Evolutionary conservation across 306 rosid genomes (phyloP).

Genomic region (Calophaca sinica): DNA sequence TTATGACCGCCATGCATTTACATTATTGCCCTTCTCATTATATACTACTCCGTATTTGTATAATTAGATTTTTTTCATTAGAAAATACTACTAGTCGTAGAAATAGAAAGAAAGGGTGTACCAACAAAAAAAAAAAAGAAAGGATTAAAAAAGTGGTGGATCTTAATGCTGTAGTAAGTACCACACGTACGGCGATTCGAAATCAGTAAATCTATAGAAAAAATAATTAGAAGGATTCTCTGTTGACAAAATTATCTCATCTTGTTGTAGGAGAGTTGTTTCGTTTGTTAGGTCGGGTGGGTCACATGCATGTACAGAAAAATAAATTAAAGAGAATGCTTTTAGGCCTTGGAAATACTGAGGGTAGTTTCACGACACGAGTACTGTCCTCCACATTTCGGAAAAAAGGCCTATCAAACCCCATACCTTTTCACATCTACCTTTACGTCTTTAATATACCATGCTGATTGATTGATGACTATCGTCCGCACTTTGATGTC

Average conservation of each 20-base stretch:
- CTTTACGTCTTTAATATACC: conserved; percentile 62
- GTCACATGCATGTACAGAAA: conserved; percentile 60
- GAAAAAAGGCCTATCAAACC: conserved; percentile 1
- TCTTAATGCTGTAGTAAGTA: too few species aligned
- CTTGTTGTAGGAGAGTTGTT: too few species aligned
- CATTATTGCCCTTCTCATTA: conserved; percentile 14
- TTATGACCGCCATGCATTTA: background rate
- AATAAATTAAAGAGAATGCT: conserved; percentile 1
- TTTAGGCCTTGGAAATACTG: conserved; percentile 16
- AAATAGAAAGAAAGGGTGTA: too few species aligned
- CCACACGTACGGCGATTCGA: too few species aligned
- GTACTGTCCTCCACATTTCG: conserved; percentile 48
- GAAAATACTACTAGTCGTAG: too few species aligned
- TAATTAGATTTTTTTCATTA: too few species aligned
- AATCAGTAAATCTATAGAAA: too few species aligned
- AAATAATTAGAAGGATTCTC: too few species aligned
- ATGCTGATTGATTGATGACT: conserved; percentile 38
- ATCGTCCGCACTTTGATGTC: conserved; percentile 43
- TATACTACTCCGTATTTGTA: too few species aligned
- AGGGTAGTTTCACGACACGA: conserved; percentile 62
- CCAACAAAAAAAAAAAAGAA: too few species aligned
- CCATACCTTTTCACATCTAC: conserved; percentile 46
- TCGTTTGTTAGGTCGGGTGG: conserved; percentile 13
- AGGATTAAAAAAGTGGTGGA: too few species aligned
- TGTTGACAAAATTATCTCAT: too few species aligned